Conservation (phyloP, 2,329 filamentous ascomycete genomes). For the Saccharata proteae region DNA sequence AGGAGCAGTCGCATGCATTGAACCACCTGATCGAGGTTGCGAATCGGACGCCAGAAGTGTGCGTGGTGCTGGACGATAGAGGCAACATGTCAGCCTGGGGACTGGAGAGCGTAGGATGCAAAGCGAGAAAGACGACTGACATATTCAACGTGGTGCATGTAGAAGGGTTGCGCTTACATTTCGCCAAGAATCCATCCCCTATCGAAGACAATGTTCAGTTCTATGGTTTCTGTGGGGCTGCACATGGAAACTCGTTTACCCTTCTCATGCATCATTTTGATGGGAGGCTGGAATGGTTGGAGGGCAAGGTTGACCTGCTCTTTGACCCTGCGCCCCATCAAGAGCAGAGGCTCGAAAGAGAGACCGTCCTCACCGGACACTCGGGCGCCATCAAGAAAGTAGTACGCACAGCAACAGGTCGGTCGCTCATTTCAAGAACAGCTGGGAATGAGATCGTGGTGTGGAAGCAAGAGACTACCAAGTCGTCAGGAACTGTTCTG, state of each 20-base stretch:
- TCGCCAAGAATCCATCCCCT: constrained; percentile 19
- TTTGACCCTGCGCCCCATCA: constrained; percentile 58
- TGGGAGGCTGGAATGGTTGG: constrained; percentile 71
- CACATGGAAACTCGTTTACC: constrained; percentile 50
- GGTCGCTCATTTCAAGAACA: constrained; percentile 70
- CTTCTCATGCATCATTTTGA: constrained; percentile 76
- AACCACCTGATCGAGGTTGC: constrained; percentile 79
- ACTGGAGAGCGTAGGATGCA: constrained; percentile 71
- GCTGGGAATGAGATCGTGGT: constrained; percentile 67
- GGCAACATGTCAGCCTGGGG: constrained; percentile 90
- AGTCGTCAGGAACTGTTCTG: constrained; percentile 40
- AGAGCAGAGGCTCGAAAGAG: constrained; percentile 46
- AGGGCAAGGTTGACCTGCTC: constrained; percentile 64
- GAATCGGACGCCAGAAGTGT: constrained; percentile 76
- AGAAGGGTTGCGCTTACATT: constrained; percentile 39
- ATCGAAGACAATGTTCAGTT: constrained; percentile 53
- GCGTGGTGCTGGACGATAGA: constrained; percentile 68
- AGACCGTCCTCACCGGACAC: constrained; percentile 72
- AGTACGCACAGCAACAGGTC: constrained; percentile 70
- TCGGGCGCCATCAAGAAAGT: constrained; percentile 71
- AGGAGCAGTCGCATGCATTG: constrained; percentile 58
- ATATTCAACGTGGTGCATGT: constrained; percentile 83
- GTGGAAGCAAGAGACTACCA: constrained; percentile 56
- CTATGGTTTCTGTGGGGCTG: constrained; percentile 56
- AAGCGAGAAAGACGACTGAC: constrained; percentile 49